A percentile compares a stretch with the other conserved stretches of the same genome.
Evolutionary conservation across 805 yeast species (phyloP).

Genomic region (Komagataella kurtzmanii): DNA sequence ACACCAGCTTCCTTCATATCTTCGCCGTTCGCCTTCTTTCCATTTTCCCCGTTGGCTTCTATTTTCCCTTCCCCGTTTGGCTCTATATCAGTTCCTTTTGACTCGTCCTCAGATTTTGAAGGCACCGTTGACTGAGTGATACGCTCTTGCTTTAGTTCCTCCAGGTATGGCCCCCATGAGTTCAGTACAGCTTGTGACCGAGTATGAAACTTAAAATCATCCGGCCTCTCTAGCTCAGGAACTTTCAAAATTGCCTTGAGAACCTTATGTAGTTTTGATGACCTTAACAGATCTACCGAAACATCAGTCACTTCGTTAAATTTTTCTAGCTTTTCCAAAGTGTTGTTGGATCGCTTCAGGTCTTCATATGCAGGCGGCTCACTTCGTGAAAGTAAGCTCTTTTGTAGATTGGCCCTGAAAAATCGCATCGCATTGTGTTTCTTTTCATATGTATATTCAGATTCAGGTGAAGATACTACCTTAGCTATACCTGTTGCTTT

Average conservation of each 20-base stretch:
- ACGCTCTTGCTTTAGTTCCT: constrained; percentile 14
- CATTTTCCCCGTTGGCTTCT: background rate
- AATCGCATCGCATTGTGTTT: constrained; percentile 26
- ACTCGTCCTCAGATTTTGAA: background rate
- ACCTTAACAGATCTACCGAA: constrained; percentile 22
- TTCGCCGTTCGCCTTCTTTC: background rate
- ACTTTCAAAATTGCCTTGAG: constrained; percentile 31
- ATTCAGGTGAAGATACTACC: background rate
- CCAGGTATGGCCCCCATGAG: constrained; percentile 26
- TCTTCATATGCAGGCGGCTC: constrained; percentile 28
- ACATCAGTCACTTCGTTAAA: constrained; percentile 19
- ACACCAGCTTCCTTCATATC: background rate
- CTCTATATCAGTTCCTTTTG: background rate
- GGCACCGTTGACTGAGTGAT: background rate
- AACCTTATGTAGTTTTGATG: constrained; percentile 38
- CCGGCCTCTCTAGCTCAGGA: constrained; percentile 24
- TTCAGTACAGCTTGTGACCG: constrained; percentile 25
- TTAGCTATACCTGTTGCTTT: constrained; percentile 1
- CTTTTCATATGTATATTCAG: background rate
- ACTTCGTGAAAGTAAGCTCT: constrained; percentile 31
- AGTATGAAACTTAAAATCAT: constrained; percentile 31
- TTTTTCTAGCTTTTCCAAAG: constrained; percentile 25
- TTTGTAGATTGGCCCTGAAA: constrained; percentile 33
- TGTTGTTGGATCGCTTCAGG: constrained; percentile 24
- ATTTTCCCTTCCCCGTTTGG: background rate